A percentile compares a stretch with the other conserved stretches of the same genome.
phyloP scores from a whole-genome alignment of 106 monocot species.

The Dendrobium chrysotoxum region DNA sequence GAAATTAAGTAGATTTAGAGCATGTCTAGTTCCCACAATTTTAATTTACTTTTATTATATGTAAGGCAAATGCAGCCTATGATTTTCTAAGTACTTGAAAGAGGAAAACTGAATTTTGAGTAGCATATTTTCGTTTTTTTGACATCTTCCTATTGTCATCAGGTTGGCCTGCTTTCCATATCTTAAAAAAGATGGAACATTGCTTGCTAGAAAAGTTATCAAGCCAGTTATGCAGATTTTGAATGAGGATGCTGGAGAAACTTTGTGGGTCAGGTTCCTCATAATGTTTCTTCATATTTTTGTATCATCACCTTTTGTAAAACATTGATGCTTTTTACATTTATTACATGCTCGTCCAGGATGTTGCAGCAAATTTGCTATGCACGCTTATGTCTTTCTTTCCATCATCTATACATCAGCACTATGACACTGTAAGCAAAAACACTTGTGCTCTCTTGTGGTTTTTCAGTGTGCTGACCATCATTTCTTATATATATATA shows the following conservation, averaged over 20 bases:
- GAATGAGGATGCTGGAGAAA: conserved; percentile 35
- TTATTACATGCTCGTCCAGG: conserved; percentile 22
- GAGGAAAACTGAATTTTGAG: neutral
- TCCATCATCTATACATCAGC: conserved; percentile 57
- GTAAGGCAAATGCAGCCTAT: neutral
- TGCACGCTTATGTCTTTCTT: conserved; percentile 41
- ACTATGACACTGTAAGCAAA: conserved; percentile 62
- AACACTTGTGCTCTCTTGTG: neutral
- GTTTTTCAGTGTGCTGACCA: neutral
- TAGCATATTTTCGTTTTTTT: neutral
- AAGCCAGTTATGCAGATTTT: conserved; percentile 55
- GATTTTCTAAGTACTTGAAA: neutral
- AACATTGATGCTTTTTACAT: neutral
- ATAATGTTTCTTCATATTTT: neutral
- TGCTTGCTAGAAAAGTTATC: conserved; percentile 48
- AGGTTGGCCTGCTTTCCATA: conserved; percentile 58
- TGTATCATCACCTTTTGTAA: neutral
- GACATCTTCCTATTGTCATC: conserved; percentile 5
- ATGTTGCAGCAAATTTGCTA: conserved; percentile 57
- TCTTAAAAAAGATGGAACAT: conserved; percentile 77
- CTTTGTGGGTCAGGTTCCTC: conserved; percentile 34
- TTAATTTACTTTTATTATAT: no score
- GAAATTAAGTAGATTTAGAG: no score
- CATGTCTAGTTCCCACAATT: no score
- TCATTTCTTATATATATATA: neutral